Percentiles rank a stretch among this genome's conserved stretches.
Evolutionary conservation across 768 basidiomycete genomes (phyloP).

Genomic region (Candolleomyces efflorescens): DNA sequence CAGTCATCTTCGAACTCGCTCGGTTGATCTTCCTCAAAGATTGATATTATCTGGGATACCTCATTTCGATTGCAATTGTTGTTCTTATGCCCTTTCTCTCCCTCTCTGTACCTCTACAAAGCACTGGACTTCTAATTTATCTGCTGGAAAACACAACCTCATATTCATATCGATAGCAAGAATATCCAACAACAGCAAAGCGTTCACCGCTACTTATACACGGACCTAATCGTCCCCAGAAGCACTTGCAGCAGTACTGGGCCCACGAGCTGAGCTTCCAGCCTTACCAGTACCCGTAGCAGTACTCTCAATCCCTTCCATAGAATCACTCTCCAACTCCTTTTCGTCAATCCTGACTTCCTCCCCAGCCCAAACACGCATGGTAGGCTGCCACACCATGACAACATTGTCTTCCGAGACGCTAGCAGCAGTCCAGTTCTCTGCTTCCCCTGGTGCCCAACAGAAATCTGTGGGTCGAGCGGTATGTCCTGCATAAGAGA

Average conservation of each 20-base stretch:
- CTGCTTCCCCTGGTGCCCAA: conserved; percentile 83
- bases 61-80: not conserved
- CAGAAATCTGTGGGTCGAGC: conserved; percentile 90
- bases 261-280: conserved; percentile 51
- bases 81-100: not conserved
- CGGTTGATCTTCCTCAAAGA: conserved; percentile 54
- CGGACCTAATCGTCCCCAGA: conserved; percentile 47
- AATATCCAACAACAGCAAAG: not conserved
- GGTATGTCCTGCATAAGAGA: conserved; percentile 63
- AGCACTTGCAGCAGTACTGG: conserved; percentile 45
- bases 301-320: conserved; percentile 68
- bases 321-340: conserved; percentile 77
- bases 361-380: conserved; percentile 91
- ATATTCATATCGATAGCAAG: not conserved
- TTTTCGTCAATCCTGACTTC: conserved; percentile 80
- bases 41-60: not conserved
- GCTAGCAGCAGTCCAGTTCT: conserved; percentile 82
- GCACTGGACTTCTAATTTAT: not conserved
- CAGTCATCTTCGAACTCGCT: conserved; percentile 73
- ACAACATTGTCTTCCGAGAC: conserved; percentile 97
- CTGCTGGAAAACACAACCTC: not conserved
- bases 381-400: conserved; percentile 97
- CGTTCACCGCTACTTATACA: not conserved
- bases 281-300: conserved; percentile 21
- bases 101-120: not conserved